phyloP scores from a whole-genome alignment of 768 basidiomycete genomes.

The Russula virescens region DNA sequence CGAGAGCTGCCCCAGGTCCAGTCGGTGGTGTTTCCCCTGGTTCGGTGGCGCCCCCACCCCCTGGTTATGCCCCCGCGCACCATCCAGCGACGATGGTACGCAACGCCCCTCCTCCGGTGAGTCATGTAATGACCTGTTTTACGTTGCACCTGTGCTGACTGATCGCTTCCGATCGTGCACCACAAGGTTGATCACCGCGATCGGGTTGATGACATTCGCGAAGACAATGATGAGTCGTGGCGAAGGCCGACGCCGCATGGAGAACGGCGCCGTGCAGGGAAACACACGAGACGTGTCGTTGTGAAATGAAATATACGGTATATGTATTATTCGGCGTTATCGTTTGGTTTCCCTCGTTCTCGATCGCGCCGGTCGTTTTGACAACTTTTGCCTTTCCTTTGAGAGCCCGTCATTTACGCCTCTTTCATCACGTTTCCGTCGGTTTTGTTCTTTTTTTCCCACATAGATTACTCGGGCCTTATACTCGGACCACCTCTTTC shows the following conservation, averaged over 20 bases:
- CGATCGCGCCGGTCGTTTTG: constrained; percentile 14
- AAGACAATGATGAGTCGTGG: constrained; percentile 65
- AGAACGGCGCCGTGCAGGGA: constrained; percentile 71
- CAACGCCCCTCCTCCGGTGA: constrained; percentile 19
- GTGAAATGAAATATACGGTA: constrained; percentile 24
- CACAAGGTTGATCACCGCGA: constrained; percentile 21
- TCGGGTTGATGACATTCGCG: constrained; percentile 42
- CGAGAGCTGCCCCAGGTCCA: constrained; percentile 27
- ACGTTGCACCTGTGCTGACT: constrained; percentile 12
- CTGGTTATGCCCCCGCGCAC: constrained; percentile 26
- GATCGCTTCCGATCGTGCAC: constrained; percentile 20
- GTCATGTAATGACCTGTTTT: constrained; percentile 13
- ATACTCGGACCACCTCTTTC: not conserved
- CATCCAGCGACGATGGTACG: constrained; percentile 16
- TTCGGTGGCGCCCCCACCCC: constrained; percentile 28
- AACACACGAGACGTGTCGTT: constrained; percentile 71
- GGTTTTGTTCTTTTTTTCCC: not conserved
- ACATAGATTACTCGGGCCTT: constrained; percentile 2
- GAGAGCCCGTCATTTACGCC: constrained; percentile 5
- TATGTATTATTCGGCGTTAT: constrained; percentile 9
- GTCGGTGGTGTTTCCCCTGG: constrained; percentile 9
- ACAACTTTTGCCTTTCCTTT: not conserved
- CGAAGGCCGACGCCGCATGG: constrained; percentile 64
- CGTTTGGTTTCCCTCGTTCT: not conserved
- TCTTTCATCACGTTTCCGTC: not conserved